Evolutionary conservation across 2,329 filamentous ascomycete genomes (phyloP), one percentile per base, ranked within the genome.

Genomic region (Phoma sp.): DNA sequence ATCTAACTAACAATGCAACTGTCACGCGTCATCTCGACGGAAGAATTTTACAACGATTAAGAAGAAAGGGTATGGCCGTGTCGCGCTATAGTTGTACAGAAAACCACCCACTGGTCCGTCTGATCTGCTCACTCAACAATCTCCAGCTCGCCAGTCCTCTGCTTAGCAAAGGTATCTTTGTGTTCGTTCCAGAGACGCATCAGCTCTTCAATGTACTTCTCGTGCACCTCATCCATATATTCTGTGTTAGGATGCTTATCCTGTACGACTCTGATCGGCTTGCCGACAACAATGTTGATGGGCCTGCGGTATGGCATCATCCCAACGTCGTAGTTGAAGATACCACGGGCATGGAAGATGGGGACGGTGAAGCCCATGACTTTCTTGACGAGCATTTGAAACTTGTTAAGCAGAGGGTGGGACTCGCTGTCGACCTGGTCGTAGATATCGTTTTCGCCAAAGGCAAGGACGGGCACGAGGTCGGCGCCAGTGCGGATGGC

Each of bases 311-410:
- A 98, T 0, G 95, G 95, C 90, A 98, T 92, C 66, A 98, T 79
- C 4, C 95, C 95, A 11, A 97, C 91, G 73, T 99, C 95, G 71
- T 99, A 98, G 75, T 99, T 99, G 78, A 98, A 96, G 36, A 98
- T 88, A 10, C 93, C 93, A 24, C 93, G 80, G 2, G 93, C 93
- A 73, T 96, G 92, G 67, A 97, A 89, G 25, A 96, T 83, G 0
- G 95, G 93, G 9, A 98, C 82, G 0, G 95, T 98, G 68, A 97
- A 99, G 46, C 96, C 96, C 80, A 96, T 86, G 5, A 89, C 80
- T 64, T 89, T 89, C 76, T 98, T 93, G 52, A 96, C 79, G 25
- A 92, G 78, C 78, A 96, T 86, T 77, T 99, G 95, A 33, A 90
- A 76, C 69, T 86, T 87, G 78, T 93, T 89, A 49, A 98, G 85